Evolutionary conservation across 2,329 filamentous ascomycete species (phyloP).

Genomic region (Fusarium nanum): DNA sequence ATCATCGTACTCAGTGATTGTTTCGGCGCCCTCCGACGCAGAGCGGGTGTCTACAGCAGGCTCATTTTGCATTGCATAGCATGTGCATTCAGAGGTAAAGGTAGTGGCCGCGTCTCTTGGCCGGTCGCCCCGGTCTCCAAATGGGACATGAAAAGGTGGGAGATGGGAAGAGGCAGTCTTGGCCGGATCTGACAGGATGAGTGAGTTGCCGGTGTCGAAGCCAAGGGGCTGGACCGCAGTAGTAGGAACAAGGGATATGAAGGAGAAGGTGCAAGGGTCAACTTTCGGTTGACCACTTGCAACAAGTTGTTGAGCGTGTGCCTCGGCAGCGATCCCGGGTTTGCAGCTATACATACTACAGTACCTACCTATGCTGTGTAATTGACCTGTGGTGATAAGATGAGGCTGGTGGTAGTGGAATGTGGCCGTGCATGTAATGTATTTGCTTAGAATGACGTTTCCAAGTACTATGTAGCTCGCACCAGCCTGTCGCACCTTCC

Average conservation of each 20-base stretch:
- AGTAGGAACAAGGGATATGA: not conserved
- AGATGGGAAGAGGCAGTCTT: not conserved
- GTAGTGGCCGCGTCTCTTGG: not conserved
- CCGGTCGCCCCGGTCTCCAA: not conserved
- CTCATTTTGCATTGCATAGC: not conserved
- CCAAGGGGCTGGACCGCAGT: not conserved
- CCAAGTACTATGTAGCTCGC: not conserved
- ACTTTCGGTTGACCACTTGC: slow-evolving; percentile 12
- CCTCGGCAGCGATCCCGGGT: slow-evolving; percentile 22
- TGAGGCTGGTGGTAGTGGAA: slow-evolving; percentile 7
- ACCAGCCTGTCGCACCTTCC: slow-evolving; percentile 1
- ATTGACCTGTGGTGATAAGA: not conserved
- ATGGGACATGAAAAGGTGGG: not conserved
- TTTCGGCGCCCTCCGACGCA: not conserved
- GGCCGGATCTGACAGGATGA: slow-evolving; percentile 15
- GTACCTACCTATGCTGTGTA: not conserved
- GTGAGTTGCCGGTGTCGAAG: slow-evolving; percentile 21
- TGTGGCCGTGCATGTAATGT: slow-evolving; percentile 19
- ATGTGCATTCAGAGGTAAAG: not conserved
- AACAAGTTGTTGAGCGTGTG: slow-evolving; percentile 8
- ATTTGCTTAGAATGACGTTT: slow-evolving; percentile 15
- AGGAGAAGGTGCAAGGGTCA: not conserved
- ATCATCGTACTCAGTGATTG: not conserved
- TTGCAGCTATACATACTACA: not conserved
- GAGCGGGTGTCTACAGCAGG: not conserved